These are phyloP conservation scores for Phytopythium oedochilum DNA, from an alignment of 352 stramenopile species.

Conservation along the genomic window DNA sequence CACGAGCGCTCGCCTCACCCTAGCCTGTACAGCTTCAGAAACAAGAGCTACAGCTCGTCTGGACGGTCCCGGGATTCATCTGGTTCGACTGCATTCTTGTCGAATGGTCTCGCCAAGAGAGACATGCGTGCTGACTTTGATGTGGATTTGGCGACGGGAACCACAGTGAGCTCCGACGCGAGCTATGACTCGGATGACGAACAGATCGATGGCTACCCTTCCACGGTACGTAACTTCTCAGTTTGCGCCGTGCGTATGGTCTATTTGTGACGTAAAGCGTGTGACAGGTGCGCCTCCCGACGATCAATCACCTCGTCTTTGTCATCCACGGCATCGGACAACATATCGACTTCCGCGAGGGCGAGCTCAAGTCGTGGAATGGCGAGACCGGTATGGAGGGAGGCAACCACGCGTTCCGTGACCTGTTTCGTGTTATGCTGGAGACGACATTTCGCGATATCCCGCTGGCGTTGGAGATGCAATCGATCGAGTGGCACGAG, in stretches of 20 bases:
- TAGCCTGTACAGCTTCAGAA: slow-evolving; percentile 29
- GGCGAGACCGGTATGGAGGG: slow-evolving; percentile 61
- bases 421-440: slow-evolving; percentile 71
- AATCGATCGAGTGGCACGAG: slow-evolving; percentile 90
- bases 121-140: not conserved
- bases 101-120: not conserved
- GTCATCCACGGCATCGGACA: slow-evolving; percentile 86
- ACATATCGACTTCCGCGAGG: slow-evolving; percentile 83
- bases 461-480: slow-evolving; percentile 78
- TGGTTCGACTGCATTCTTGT: slow-evolving; percentile 17
- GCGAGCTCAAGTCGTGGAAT: slow-evolving; percentile 79
- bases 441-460: slow-evolving; percentile 82
- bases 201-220: slow-evolving; percentile 63
- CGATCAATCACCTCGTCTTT: slow-evolving; percentile 84
- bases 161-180: slow-evolving; percentile 5
- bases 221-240: slow-evolving; percentile 35
- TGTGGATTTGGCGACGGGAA: not conserved
- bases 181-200: slow-evolving; percentile 52
- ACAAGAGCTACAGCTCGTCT: slow-evolving; percentile 66
- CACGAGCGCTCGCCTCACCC: slow-evolving; percentile 9
- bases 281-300: slow-evolving; percentile 55
- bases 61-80: slow-evolving; percentile 23
- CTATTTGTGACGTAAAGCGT: not conserved
- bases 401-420: slow-evolving; percentile 76
- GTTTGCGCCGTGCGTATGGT: not conserved